Conservation (phyloP, 768 basidiomycete genomes). For the Phylloporus sp. region DNA sequence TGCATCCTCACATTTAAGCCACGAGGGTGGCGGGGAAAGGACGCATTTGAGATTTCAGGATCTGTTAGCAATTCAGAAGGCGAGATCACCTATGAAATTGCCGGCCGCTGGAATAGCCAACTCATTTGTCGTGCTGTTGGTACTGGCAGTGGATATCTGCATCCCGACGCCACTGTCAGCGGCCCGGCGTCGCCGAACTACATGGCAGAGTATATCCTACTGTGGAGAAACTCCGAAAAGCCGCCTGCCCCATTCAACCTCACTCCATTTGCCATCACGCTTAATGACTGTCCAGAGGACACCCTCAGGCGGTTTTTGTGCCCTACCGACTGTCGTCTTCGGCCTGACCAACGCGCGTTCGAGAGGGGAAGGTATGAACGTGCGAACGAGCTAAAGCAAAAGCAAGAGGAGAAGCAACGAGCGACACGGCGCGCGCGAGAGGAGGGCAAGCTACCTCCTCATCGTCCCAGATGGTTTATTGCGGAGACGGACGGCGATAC, state of each 20-base stretch:
- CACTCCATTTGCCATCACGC: constrained; percentile 88
- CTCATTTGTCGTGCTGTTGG: constrained; percentile 80
- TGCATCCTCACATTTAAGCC: constrained; percentile 95
- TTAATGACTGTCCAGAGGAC: constrained; percentile 81
- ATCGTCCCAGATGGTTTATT: constrained; percentile 84
- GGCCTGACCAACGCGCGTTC: constrained; percentile 93
- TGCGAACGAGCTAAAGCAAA: constrained; percentile 74
- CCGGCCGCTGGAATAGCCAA: constrained; percentile 94
- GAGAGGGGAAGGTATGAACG: constrained; percentile 83
- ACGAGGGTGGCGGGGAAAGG: constrained; percentile 88
- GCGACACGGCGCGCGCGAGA: constrained; percentile 70
- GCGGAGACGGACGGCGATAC: constrained; percentile 84
- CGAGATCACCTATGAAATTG: constrained; percentile 77
- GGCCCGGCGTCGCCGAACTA: constrained; percentile 41
- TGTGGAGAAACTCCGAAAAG: constrained; percentile 93
- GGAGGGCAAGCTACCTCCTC: constrained; percentile 63
- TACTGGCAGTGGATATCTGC: constrained; percentile 52
- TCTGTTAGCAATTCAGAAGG: constrained; percentile 67
- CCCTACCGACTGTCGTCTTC: constrained; percentile 88
- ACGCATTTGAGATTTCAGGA: constrained; percentile 91
- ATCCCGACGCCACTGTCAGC: constrained; percentile 66
- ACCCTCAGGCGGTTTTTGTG: constrained; percentile 68
- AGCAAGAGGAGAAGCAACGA: constrained; percentile 80
- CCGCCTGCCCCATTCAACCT: constrained; percentile 85
- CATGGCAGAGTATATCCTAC: constrained; percentile 70